Evolutionary conservation across 1,139 yeast species (phyloP).

Genomic region (Groenewaldozyma auringiensis): DNA sequence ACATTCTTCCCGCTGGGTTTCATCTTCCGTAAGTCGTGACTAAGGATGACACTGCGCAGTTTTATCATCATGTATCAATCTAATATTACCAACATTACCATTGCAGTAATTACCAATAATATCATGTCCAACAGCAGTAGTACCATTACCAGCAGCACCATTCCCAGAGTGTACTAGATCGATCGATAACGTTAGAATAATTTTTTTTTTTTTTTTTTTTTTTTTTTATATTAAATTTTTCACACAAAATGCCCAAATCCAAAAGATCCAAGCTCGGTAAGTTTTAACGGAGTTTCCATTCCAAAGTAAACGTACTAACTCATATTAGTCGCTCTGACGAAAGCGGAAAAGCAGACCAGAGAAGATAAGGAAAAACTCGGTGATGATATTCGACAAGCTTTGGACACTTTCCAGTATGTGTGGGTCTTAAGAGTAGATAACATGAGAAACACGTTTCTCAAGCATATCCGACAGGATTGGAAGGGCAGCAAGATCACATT

Average conservation of each 20-base stretch:
- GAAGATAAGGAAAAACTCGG: slow-evolving; percentile 88
- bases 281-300: slow-evolving; percentile 8
- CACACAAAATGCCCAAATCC: slow-evolving; percentile 74
- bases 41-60: slow-evolving; percentile 16
- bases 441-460: slow-evolving; percentile 92
- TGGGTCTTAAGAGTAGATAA: slow-evolving; percentile 87
- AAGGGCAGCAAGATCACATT: slow-evolving; percentile 75
- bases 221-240: background rate
- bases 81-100: too few species aligned
- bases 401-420: slow-evolving; percentile 68
- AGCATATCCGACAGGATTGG: slow-evolving; percentile 91
- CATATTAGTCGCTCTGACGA: slow-evolving; percentile 83
- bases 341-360: slow-evolving; percentile 90
- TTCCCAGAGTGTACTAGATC: background rate
- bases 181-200: background rate
- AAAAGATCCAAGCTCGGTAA: slow-evolving; percentile 54
- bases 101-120: too few species aligned
- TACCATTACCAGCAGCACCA: too few species aligned
- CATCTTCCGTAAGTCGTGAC: too few species aligned
- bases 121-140: background rate
- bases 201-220: background rate
- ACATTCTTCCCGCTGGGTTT: too few species aligned
- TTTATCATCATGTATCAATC: slow-evolving; percentile 15
- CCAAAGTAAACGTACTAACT: slow-evolving; percentile 5
- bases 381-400: slow-evolving; percentile 76